Conservation (phyloP, 495 filamentous ascomycete genomes). For the Amorphotheca resinae region DNA sequence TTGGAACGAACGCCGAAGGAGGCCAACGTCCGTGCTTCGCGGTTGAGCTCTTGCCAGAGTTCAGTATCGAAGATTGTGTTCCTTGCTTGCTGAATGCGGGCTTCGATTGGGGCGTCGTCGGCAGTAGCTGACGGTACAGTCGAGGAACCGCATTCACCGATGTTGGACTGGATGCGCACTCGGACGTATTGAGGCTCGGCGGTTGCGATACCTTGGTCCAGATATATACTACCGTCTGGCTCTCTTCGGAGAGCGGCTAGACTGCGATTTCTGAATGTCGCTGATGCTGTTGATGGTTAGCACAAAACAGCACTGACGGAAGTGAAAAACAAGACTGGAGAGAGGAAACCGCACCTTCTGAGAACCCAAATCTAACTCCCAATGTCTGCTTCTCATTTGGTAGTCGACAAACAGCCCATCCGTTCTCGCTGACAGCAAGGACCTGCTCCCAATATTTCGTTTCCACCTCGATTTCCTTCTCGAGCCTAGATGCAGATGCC, state of each 20-base stretch:
- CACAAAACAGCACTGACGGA: conserved; percentile 1
- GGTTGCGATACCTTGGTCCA: conserved; percentile 54
- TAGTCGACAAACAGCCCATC: conserved; percentile 69
- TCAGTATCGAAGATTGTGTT: conserved; percentile 88
- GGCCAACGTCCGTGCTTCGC: conserved; percentile 61
- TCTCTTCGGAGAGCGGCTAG: conserved; percentile 63
- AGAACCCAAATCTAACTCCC: conserved; percentile 79
- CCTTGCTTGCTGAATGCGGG: conserved; percentile 64
- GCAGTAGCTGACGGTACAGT: conserved; percentile 22
- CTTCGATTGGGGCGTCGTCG: conserved; percentile 35
- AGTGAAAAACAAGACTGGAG: neutral
- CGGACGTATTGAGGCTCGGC: conserved; percentile 49
- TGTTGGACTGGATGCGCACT: conserved; percentile 39
- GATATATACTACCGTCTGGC: conserved; percentile 56
- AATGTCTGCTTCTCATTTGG: conserved; percentile 62
- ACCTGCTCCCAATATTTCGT: conserved; percentile 82
- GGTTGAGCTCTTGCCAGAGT: conserved; percentile 79
- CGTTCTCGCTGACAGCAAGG: conserved; percentile 62
- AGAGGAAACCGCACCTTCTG: conserved; percentile 40
- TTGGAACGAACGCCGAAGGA: conserved; percentile 51
- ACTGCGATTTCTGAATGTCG: conserved; percentile 65
- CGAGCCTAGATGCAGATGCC: conserved; percentile 57
- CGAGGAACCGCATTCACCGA: conserved; percentile 39
- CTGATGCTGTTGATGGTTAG: conserved; percentile 35
- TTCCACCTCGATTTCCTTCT: conserved; percentile 64